A percentile compares a stretch with the other conserved stretches of the same genome.
phyloP scores from a whole-genome alignment of 2,329 filamentous ascomycete species.

The Cladophialophora carrionii region DNA sequence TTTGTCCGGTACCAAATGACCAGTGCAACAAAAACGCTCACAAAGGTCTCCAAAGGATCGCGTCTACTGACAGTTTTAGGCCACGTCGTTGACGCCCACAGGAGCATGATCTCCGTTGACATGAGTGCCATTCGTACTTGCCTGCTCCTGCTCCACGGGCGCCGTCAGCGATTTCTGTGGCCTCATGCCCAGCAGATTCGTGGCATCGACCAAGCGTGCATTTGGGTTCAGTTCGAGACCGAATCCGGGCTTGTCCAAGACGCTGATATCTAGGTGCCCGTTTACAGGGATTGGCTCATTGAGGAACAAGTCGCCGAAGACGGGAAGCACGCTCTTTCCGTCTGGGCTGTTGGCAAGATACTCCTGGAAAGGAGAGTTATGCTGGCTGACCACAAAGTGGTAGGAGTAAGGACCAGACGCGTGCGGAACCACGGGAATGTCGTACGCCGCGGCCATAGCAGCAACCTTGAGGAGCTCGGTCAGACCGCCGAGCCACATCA shows the following conservation, averaged over 20 bases:
- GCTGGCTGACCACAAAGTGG: constrained; percentile 91
- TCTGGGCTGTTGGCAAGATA: constrained; percentile 93
- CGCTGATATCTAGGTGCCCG: constrained; percentile 76
- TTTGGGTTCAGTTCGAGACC: constrained; percentile 83
- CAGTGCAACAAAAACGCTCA: background rate
- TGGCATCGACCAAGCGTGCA: constrained; percentile 76
- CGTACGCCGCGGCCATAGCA: constrained; percentile 87
- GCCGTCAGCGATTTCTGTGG: constrained; percentile 53
- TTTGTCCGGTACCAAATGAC: background rate
- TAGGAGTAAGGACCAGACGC: constrained; percentile 93
- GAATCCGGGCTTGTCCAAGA: constrained; percentile 87
- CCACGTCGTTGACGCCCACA: background rate
- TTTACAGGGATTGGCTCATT: constrained; percentile 87
- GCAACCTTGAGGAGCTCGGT: constrained; percentile 89
- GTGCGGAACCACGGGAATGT: constrained; percentile 93
- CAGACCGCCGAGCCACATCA: constrained; percentile 95
- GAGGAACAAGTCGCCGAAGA: constrained; percentile 87
- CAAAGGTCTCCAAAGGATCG: background rate
- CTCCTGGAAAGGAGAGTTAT: constrained; percentile 93
- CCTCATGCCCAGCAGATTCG: constrained; percentile 70
- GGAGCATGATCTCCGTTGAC: constrained; percentile 6
- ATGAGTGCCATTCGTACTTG: constrained; percentile 3
- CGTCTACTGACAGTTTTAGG: background rate
- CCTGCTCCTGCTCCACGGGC: constrained; percentile 32
- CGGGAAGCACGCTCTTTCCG: constrained; percentile 83